phyloP scores from a whole-genome alignment of 129 eudicot species.

The Helianthus tuberosus region DNA sequence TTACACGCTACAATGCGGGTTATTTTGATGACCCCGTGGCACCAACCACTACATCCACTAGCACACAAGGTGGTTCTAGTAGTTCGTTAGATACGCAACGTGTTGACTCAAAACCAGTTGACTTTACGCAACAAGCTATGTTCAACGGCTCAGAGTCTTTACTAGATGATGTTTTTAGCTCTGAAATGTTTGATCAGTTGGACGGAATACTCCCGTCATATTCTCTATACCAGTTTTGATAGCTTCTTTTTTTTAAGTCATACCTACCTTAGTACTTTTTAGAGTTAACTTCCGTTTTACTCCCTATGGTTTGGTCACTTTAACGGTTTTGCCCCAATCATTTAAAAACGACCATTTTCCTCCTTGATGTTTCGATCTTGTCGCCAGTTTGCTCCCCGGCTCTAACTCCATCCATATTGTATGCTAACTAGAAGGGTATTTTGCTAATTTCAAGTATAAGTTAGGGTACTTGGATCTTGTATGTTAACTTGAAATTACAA shows the following conservation, averaged over 20 bases:
- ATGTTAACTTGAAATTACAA: no score
- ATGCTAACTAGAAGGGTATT: no score
- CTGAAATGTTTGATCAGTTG: constrained; percentile 43
- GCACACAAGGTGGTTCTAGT: constrained; percentile 10
- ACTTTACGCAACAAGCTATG: constrained; percentile 5
- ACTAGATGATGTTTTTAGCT: constrained; percentile 38
- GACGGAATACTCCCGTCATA: constrained; percentile 38
- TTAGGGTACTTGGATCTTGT: no score
- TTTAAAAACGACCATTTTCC: no score
- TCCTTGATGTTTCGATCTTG: no score
- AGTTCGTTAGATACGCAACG: neutral
- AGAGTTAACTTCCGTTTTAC: no score
- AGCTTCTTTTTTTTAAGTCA: neutral
- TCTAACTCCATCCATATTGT: no score
- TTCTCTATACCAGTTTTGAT: constrained; percentile 18
- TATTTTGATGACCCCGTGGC: neutral
- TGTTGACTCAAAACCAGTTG: constrained; percentile 10
- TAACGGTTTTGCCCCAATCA: no score
- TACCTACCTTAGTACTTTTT: no score
- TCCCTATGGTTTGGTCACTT: no score
- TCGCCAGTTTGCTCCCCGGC: no score
- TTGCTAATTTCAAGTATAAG: no score
- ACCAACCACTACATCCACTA: constrained; percentile 1
- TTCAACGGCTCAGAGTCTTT: constrained; percentile 37
- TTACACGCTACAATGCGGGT: constrained; percentile 37